Conservation (phyloP, 2,329 filamentous ascomycete genomes). For the Xylariomycetidae sp. region DNA sequence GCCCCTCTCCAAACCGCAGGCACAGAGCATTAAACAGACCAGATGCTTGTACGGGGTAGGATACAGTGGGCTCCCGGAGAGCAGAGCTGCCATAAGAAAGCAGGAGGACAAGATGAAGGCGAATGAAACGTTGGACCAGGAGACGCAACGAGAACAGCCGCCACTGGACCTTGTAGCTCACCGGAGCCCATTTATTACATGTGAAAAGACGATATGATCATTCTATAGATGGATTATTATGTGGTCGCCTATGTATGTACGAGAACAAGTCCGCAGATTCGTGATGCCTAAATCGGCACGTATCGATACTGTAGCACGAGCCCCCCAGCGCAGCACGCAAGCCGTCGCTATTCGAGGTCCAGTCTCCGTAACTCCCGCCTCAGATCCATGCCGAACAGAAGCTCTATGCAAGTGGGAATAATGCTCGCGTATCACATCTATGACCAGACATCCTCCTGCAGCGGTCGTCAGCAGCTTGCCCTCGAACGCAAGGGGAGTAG, state of each 20-base stretch:
- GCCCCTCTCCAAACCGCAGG: too few relatives aligned
- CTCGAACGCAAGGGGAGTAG: background rate
- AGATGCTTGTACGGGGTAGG: too few relatives aligned
- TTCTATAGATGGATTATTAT: constrained; percentile 21
- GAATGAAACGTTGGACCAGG: too few relatives aligned
- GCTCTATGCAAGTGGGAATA: constrained; percentile 21
- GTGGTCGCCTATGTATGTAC: constrained; percentile 15
- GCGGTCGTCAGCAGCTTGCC: constrained; percentile 24
- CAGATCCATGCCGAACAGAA: constrained; percentile 13
- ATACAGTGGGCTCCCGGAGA: too few relatives aligned
- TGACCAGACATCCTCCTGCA: constrained; percentile 67
- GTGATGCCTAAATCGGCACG: too few relatives aligned
- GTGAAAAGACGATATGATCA: constrained; percentile 9
- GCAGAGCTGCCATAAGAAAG: too few relatives aligned
- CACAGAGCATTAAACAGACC: too few relatives aligned
- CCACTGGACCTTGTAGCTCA: too few relatives aligned
- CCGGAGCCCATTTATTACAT: background rate
- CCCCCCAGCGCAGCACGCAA: too few relatives aligned
- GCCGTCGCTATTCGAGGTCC: constrained; percentile 6
- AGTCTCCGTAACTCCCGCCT: constrained; percentile 17
- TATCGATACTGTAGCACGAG: too few relatives aligned
- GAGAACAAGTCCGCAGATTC: constrained; percentile 8
- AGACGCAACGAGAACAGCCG: too few relatives aligned
- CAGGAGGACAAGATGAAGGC: too few relatives aligned
- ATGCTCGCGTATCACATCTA: constrained; percentile 29